phyloP scores from a whole-genome alignment of 257 asterid genomes.

The Solanum megistacrolobum region DNA sequence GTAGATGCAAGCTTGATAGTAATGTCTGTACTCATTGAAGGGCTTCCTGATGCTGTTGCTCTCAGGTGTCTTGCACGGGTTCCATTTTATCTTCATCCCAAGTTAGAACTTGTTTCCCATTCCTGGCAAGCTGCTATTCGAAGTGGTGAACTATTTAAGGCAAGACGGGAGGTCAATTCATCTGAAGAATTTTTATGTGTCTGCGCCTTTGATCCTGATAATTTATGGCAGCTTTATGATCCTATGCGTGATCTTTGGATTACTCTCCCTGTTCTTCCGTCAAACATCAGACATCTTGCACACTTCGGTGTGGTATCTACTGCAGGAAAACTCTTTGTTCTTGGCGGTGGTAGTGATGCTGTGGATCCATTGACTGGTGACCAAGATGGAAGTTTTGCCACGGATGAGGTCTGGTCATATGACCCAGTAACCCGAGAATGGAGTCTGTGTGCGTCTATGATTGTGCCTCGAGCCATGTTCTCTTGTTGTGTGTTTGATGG shows the following conservation, averaged over 20 bases:
- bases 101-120: slow-evolving; percentile 68
- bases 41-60: slow-evolving; percentile 94
- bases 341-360: slow-evolving; percentile 94
- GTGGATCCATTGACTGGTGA: slow-evolving; percentile 95
- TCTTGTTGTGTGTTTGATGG: slow-evolving; percentile 90
- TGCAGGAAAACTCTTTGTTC: slow-evolving; percentile 80
- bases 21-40: slow-evolving; percentile 95
- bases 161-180: slow-evolving; percentile 72
- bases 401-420: slow-evolving; percentile 90
- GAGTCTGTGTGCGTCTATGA: slow-evolving; percentile 68
- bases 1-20: slow-evolving; percentile 16
- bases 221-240: slow-evolving; percentile 90
- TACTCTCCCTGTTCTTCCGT: slow-evolving; percentile 80
- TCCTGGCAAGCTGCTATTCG: slow-evolving; percentile 77
- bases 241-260: slow-evolving; percentile 81
- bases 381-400: slow-evolving; percentile 92
- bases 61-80: slow-evolving; percentile 91
- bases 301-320: slow-evolving; percentile 87
- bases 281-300: slow-evolving; percentile 81
- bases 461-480: slow-evolving; percentile 93
- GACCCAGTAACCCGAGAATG: slow-evolving; percentile 59
- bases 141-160: slow-evolving; percentile 73
- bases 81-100: slow-evolving; percentile 79
- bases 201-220: slow-evolving; percentile 89
- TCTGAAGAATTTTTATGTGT: slow-evolving; percentile 77